A percentile compares a stretch with the other conserved stretches of the same genome.
These are phyloP conservation scores for Pythium pyrilobum DNA, from an alignment of 352 stramenopile genomes.

Conservation along the genomic window DNA sequence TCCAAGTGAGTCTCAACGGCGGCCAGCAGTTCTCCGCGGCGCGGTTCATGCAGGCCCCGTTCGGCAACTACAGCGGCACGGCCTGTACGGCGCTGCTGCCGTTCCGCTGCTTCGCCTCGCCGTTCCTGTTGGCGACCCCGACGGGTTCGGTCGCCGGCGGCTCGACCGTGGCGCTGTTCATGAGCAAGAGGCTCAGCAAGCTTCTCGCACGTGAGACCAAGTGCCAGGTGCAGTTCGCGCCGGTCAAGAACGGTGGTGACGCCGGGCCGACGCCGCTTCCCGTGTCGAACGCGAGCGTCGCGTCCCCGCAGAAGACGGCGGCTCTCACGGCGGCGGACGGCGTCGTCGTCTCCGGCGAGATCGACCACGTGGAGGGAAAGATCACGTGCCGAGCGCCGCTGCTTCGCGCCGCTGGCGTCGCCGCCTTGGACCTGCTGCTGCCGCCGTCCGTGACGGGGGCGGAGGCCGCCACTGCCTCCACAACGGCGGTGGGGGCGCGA, in stretches of 20 bases:
- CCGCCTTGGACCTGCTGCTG: constrained; percentile 42
- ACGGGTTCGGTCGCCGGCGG: constrained; percentile 57
- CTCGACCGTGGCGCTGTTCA: constrained; percentile 49
- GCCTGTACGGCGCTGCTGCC: constrained; percentile 53
- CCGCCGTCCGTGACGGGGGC: constrained; percentile 2
- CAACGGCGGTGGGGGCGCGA: neutral
- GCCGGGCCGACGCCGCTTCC: no score
- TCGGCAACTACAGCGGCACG: constrained; percentile 57
- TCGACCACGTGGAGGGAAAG: constrained; percentile 37
- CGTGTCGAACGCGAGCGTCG: neutral
- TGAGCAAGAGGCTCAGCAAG: constrained; percentile 44
- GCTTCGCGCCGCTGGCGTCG: constrained; percentile 36
- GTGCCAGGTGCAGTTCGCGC: constrained; percentile 58
- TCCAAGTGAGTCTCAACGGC: constrained; percentile 62
- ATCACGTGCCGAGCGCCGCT: constrained; percentile 54
- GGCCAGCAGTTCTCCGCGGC: constrained; percentile 53
- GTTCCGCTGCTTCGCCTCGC: constrained; percentile 49
- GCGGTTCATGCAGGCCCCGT: constrained; percentile 50
- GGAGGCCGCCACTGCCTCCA: neutral
- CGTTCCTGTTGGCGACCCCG: constrained; percentile 58
- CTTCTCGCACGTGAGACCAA: constrained; percentile 42
- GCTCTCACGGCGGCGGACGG: constrained; percentile 24
- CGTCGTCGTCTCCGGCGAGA: constrained; percentile 37
- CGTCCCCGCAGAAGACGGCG: neutral
- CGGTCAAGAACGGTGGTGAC: constrained; percentile 13